A percentile compares a stretch with the other conserved stretches of the same genome.
Conservation (phyloP, 179 eudicot species). For the Silene noctiflora region DNA sequence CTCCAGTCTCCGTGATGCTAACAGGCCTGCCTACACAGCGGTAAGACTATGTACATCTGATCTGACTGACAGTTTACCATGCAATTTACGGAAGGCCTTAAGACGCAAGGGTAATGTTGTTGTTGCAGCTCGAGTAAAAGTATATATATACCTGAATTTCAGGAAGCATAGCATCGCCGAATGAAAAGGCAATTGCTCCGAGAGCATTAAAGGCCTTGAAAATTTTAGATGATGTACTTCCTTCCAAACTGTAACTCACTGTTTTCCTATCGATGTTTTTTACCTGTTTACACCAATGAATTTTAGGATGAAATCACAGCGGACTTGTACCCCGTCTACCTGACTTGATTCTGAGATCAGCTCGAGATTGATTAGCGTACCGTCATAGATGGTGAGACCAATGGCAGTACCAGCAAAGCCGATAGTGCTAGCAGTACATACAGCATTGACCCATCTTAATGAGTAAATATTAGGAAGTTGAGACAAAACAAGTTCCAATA, state of each 20-base stretch:
- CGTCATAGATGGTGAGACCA: constrained; percentile 12
- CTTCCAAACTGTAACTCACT: constrained; percentile 11
- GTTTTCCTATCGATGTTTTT: background rate
- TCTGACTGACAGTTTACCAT: no score
- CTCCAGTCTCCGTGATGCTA: no score
- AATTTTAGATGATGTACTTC: background rate
- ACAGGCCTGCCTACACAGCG: no score
- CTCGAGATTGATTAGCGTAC: background rate
- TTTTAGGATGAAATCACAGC: background rate
- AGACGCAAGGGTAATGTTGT: no score
- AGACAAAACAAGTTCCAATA: background rate
- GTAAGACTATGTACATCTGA: no score
- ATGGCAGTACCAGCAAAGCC: constrained; percentile 12
- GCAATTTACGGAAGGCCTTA: no score
- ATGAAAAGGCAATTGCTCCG: constrained; percentile 11
- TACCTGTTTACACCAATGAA: background rate
- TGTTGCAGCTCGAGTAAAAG: no score
- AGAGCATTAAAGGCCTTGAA: constrained; percentile 18
- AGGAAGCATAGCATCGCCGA: constrained; percentile 19
- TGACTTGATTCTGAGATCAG: background rate
- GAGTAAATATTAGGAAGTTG: constrained; percentile 17
- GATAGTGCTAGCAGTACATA: constrained; percentile 15
- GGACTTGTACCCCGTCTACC: background rate
- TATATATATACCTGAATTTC: constrained; percentile 10
- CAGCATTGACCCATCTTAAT: constrained; percentile 16